Conservation (phyloP, 2,329 filamentous ascomycete genomes). For the Epichloe hybrida region DNA sequence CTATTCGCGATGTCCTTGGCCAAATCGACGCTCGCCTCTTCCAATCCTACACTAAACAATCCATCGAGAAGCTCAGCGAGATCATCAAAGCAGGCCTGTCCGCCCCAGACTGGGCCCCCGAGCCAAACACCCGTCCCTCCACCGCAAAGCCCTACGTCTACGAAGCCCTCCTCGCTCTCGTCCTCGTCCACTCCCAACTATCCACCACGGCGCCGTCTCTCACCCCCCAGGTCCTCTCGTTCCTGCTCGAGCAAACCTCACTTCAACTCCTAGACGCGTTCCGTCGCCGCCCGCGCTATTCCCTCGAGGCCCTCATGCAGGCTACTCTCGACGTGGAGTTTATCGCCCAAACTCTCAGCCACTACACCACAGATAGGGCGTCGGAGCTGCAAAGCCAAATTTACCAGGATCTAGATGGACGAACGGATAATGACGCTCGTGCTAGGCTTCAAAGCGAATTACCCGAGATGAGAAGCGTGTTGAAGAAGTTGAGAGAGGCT, state of each 20-base stretch:
- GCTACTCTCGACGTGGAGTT: slow-evolving; percentile 97
- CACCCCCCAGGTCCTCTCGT: slow-evolving; percentile 67
- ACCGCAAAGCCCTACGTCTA: slow-evolving; percentile 84
- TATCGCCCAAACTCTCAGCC: slow-evolving; percentile 79
- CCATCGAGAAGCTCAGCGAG: slow-evolving; percentile 51
- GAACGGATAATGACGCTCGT: slow-evolving; percentile 79
- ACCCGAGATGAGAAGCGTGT: slow-evolving; percentile 72
- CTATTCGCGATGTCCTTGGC: slow-evolving; percentile 75
- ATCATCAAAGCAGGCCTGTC: slow-evolving; percentile 63
- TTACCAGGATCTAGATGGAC: slow-evolving; percentile 77
- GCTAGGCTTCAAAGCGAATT: slow-evolving; percentile 71
- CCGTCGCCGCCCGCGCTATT: slow-evolving; percentile 51
- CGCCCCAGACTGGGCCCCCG: slow-evolving; percentile 56
- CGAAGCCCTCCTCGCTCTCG: slow-evolving; percentile 68
- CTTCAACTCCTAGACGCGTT: slow-evolving; percentile 73
- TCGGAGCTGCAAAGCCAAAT: slow-evolving; percentile 76
- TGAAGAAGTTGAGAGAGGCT: slow-evolving; percentile 72
- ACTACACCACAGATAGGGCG: slow-evolving; percentile 76
- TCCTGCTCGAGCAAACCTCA: slow-evolving; percentile 73
- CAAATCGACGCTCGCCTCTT: slow-evolving; percentile 90
- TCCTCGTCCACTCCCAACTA: slow-evolving; percentile 84
- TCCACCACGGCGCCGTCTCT: slow-evolving; percentile 66
- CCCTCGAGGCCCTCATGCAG: slow-evolving; percentile 78
- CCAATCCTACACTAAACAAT: slow-evolving; percentile 76
- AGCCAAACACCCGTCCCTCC: slow-evolving; percentile 42